Base-by-base conservation (phyloP, 306 rosid species). In the Vachellia collinsii region DNA sequence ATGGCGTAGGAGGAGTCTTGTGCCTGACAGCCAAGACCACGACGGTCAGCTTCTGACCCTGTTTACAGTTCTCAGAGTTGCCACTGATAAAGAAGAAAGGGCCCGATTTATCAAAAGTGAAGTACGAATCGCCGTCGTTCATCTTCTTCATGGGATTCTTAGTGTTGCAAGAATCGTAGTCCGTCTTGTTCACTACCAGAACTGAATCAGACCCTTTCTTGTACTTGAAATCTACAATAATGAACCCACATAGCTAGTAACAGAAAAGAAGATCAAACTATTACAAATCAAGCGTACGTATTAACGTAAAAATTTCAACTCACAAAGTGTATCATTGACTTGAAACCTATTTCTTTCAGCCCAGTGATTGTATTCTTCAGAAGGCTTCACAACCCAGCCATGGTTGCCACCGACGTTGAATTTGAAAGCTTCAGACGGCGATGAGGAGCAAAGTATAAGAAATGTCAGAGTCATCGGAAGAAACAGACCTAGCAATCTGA, bases 261-360 rank as follows among this genome's bases (percentile, higher is more conserved):
- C 47, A 43, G 3, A 43, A 43, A 43, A 8, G 46, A 42, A 4
- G 6, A 41, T 10, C 47, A 43, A 43, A 43, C 47, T 43, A 43
- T 43, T 43, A 43, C 47, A 10, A 43, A 38, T 3, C 42, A 41
- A 43, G 13, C 2, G 3, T 43, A 43, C 47, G 47, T 43, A 6
- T 6, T 51, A 17, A 3, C 5, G 23, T 11, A 13, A 59, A 59
- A 63, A 63, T 29, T 7, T 34, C 37, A 1, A 47, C 90, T 86
- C 83, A 93, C 94, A 16, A 13, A 93, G 94, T 38, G 91, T 91
- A 81, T 93, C 97, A 36, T 93, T 91, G 85, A 93, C 89, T 85
- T 82, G 91, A 75, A 93, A 93, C 44, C 97, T 82, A 48, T 82
- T 84, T 22, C 85, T 76, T 11, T 79, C 77, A 75, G 98, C 92